phyloP scores from a whole-genome alignment of 2,329 filamentous ascomycete species.

The Aspergillus tubingensis region DNA sequence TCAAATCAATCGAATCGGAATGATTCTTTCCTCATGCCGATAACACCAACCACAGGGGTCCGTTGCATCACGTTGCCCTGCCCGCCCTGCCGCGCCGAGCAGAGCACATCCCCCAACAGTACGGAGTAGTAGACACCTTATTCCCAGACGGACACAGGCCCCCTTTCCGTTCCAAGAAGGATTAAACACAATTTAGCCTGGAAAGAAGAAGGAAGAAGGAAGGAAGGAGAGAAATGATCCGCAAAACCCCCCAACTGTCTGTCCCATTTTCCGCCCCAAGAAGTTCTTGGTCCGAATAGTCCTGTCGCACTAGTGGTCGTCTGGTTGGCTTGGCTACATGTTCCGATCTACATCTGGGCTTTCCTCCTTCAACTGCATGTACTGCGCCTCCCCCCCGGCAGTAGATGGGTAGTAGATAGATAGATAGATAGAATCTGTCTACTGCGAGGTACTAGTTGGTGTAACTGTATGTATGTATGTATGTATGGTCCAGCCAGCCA shows the following conservation, averaged over 20 bases:
- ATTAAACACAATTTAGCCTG: neutral
- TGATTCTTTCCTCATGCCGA: slow-evolving; percentile 3
- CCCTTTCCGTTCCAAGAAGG: slow-evolving; percentile 11
- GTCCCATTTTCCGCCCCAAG: neutral
- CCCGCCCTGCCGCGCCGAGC: neutral
- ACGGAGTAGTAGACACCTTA: too few species aligned
- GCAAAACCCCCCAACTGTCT: neutral
- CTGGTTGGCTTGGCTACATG: slow-evolving; percentile 1
- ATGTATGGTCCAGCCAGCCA: neutral
- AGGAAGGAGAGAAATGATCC: neutral
- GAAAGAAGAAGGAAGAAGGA: too few species aligned
- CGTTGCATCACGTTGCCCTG: slow-evolving; percentile 31
- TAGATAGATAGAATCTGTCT: too few species aligned
- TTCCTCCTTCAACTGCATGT: neutral
- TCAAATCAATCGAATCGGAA: slow-evolving; percentile 3
- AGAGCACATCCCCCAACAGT: too few species aligned
- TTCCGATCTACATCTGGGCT: neutral
- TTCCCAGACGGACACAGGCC: neutral
- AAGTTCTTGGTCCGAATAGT: slow-evolving; percentile 4
- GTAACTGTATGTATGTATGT: too few species aligned
- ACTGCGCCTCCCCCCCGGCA: too few species aligned
- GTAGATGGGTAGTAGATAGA: too few species aligned
- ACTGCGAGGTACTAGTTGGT: too few species aligned
- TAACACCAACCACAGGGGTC: slow-evolving; percentile 34
- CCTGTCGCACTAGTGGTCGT: neutral